Evolutionary conservation across 768 basidiomycete genomes (phyloP), one percentile per base, ranked within the genome.

Genomic region (Guyanaporus albipodus): DNA sequence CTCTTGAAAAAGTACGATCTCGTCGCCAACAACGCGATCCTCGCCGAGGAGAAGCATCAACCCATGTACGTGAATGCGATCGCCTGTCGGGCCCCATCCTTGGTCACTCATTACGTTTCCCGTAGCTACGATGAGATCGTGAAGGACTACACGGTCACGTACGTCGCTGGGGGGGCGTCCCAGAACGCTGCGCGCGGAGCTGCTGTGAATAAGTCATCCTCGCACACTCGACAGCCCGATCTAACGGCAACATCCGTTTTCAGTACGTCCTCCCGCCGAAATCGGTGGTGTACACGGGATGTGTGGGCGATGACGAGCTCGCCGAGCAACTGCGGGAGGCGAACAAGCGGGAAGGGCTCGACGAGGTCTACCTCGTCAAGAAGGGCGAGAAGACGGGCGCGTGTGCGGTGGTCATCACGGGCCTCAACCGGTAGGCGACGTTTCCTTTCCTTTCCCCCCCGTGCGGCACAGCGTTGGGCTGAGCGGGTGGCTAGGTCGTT

Each of bases 131-230:
- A 87, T 4, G 92, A 98, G 57, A 68, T 97, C 53, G 80, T 87
- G 37, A 78, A 77, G 49, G 76, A 91, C 49, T 69, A 87, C 67
- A 58, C 85, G 50, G 79, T 91, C 42, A 85, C 83, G 41, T 99
- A 93, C 61, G 94, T 98, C 43, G 95, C 96, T 43, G 96, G 96
- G 50, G 96, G 96, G 59, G 95, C 96, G 23, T 82, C 91, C 23
- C 96, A 99, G 68, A 99, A 99, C 62, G 82, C 94, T 60, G 94
- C 95, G 46, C 88, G 96, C 40, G 94, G 84, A 54, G 96, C 95
- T 57, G 93, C 96, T 36, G 95, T 96, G 67, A 50, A 91, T 70
- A 33, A 31, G 42, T 21, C 33, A 34, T 11, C 37, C 22, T 21
- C 39, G 44, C 40, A 44, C 3, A 34, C 9, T n/a, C 17, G 44